Evolutionary conservation across 176 grass and related monocot species (phyloP).

Genomic region (Zoysia japonica): DNA sequence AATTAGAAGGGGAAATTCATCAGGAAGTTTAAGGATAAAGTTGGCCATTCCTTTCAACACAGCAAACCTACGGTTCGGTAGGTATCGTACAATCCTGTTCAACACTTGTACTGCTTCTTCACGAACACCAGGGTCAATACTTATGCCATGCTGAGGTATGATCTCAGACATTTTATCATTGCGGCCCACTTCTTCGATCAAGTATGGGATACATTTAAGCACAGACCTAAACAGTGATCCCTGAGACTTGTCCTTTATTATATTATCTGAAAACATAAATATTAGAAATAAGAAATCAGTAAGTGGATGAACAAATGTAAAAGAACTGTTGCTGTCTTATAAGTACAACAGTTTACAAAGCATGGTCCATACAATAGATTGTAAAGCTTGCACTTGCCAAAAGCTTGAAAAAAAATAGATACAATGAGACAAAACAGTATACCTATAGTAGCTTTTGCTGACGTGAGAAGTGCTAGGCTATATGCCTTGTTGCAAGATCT

Average conservation of each 20-base stretch:
- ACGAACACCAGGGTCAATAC: conserved; percentile 93
- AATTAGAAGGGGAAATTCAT: conserved; percentile 93
- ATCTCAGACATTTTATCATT: conserved; percentile 95
- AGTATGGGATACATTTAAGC: conserved; percentile 94
- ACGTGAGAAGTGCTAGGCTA: conserved; percentile 87
- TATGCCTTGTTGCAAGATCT: conserved; percentile 91
- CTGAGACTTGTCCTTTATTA: conserved; percentile 94
- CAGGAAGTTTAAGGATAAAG: conserved; percentile 97
- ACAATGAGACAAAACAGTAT: conserved; percentile 41
- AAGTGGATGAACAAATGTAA: conserved; percentile 13
- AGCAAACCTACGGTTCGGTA: conserved; percentile 89
- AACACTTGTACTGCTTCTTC: conserved; percentile 93
- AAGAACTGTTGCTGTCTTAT: background rate
- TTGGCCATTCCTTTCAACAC: conserved; percentile 97
- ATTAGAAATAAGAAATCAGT: conserved; percentile 26
- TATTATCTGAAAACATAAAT: conserved; percentile 67
- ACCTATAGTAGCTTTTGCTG: conserved; percentile 88
- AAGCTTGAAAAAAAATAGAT: background rate
- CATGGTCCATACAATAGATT: conserved; percentile 14
- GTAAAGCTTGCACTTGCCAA: conserved; percentile 16
- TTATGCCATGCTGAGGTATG: conserved; percentile 97
- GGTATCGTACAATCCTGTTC: conserved; percentile 84
- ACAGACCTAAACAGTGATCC: conserved; percentile 93
- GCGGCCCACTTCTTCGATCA: conserved; percentile 92
- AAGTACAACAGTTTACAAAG: conserved; percentile 23